These are phyloP conservation scores for Crithidia expoeki DNA, from an alignment of 208 protist genomes.

Conservation along the genomic window DNA sequence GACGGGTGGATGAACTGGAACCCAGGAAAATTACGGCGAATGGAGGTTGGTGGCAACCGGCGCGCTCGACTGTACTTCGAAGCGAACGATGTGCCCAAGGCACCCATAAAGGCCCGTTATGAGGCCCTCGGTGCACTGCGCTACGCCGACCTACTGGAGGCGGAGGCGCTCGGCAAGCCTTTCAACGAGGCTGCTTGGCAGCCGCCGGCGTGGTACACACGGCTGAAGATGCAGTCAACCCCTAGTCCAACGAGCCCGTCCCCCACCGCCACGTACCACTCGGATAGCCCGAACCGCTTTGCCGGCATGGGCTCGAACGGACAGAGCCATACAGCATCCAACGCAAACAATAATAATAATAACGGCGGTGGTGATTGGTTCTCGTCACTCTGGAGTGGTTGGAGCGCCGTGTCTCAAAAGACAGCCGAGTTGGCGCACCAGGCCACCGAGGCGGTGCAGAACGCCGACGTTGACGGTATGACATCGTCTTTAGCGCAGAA, in stretches of 20 bases:
- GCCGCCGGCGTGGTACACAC: slow-evolving; percentile 82
- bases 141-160: slow-evolving; percentile 84
- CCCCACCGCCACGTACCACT: slow-evolving; percentile 32
- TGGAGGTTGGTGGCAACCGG: slow-evolving; percentile 91
- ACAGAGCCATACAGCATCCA: slow-evolving; percentile 1
- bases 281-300: slow-evolving; percentile 60
- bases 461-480: slow-evolving; percentile 63
- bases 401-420: slow-evolving; percentile 62
- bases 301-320: slow-evolving; percentile 52
- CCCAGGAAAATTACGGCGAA: slow-evolving; percentile 89
- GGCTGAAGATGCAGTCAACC: slow-evolving; percentile 32
- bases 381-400: slow-evolving; percentile 57
- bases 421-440: slow-evolving; percentile 65
- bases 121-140: slow-evolving; percentile 77
- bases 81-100: slow-evolving; percentile 58
- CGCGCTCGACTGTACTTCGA: slow-evolving; percentile 89
- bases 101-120: slow-evolving; percentile 76
- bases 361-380: slow-evolving; percentile 55
- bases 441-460: slow-evolving; percentile 58
- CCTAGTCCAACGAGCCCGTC: not conserved
- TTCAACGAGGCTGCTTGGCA: slow-evolving; percentile 81
- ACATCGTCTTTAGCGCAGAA: slow-evolving; percentile 50
- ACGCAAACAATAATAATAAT: slow-evolving; percentile 20
- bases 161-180: slow-evolving; percentile 63
- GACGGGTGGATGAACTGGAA: slow-evolving; percentile 93